phyloP scores from a whole-genome alignment of 1,139 yeast genomes.

The Saccharomyces hybrid region DNA sequence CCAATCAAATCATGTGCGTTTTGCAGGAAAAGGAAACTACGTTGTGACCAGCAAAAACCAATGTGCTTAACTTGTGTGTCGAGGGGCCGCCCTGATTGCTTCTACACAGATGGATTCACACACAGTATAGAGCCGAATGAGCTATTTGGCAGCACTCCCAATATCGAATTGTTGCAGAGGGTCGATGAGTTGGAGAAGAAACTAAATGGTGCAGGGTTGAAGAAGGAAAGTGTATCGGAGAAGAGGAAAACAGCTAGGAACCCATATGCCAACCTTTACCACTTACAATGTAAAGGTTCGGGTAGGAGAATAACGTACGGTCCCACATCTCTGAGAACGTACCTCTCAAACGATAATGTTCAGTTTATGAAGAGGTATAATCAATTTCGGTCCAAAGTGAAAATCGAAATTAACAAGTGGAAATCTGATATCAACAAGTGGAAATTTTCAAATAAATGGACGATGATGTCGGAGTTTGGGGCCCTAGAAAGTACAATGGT shows the following conservation, averaged over 20 bases:
- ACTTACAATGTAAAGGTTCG: slow-evolving; percentile 11
- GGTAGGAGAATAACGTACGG: slow-evolving; percentile 23
- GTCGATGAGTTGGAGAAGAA: slow-evolving; percentile 3
- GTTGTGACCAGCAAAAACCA: slow-evolving; percentile 28
- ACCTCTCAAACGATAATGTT: slow-evolving; percentile 15
- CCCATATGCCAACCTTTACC: slow-evolving; percentile 16
- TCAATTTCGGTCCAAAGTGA: slow-evolving; percentile 21
- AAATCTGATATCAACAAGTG: slow-evolving; percentile 4
- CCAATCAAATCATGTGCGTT: slow-evolving; percentile 28
- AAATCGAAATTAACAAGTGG: slow-evolving; percentile 13
- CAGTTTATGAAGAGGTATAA: slow-evolving; percentile 17
- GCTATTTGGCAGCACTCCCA: not conserved
- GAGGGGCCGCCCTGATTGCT: slow-evolving; percentile 21
- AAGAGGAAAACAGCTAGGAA: slow-evolving; percentile 6
- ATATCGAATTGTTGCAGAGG: not conserved
- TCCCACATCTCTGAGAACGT: slow-evolving; percentile 24
- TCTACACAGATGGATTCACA: slow-evolving; percentile 16
- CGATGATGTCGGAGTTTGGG: slow-evolving; percentile 4
- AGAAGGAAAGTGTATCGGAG: not conserved
- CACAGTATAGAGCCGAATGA: slow-evolving; percentile 1
- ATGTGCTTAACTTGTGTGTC: slow-evolving; percentile 23
- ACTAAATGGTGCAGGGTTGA: not conserved
- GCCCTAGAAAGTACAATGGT: slow-evolving; percentile 2
- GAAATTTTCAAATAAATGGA: not conserved
- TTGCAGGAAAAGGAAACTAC: slow-evolving; percentile 29